Evolutionary conservation across 2,329 filamentous ascomycete species (phyloP), one percentile per base, ranked within the genome.

Genomic region (Trichoderma endophyticum): DNA sequence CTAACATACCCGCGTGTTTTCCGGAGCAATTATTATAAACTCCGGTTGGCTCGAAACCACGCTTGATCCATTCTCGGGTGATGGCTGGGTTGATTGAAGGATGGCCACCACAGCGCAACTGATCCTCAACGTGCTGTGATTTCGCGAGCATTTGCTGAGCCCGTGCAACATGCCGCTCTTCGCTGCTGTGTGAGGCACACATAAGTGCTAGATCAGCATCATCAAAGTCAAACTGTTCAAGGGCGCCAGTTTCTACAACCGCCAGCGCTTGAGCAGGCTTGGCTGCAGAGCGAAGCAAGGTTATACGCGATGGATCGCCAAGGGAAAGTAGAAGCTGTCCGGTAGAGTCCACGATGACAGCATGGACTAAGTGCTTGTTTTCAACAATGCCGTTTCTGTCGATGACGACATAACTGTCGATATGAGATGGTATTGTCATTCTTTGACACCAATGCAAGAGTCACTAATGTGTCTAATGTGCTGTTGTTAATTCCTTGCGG

Each of bases 1-100:
- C 84, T 26, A 86, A 75, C 83, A 86, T 86, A 1, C 82, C 84
- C 3, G 78, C 82, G 73, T 86, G 84, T 54, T 86, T 86, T 1
- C 84, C 85, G 0, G 84, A 86, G 73, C 84, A 86, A 71, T 86
- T 85, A 66, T 82, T 86, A 63, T 78, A 81, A 0, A 85, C 75
- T 0, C 77, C 77, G 0, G 80, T 82, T 0, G 84, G 84, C 0
- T 71, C 75, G 59, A 81, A 83, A 2, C 78, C 83, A 0, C 67
- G 67, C 68, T 77, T 81, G 62, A 83, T 81, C 84, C 84, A 86
- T 0, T 61, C 72, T 0, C 76, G 75, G 70, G 84, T 82, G 5
- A 85, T 78, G 0, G 69, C 70, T 1, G 80, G 77, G 28, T 60
- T 69, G 3, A 84, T 54, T 5, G 81, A 77, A 1, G 80, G 72